phyloP scores from a whole-genome alignment of 345 rosid species.

The Heritiera littoralis region DNA sequence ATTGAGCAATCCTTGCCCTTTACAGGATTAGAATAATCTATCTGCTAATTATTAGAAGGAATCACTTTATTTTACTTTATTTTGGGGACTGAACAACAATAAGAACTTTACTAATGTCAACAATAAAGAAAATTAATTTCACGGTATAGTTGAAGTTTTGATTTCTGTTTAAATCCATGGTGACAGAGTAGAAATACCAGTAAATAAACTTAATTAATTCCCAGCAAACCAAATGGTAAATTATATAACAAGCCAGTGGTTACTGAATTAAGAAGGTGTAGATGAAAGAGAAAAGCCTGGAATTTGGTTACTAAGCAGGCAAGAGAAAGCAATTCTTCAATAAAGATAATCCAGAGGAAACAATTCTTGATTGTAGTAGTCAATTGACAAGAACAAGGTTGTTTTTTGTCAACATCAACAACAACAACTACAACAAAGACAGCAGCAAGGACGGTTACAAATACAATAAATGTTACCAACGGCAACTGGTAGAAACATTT shows the following conservation, averaged over 20 bases:
- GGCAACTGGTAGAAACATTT: neutral
- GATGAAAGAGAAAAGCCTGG: neutral
- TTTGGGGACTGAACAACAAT: neutral
- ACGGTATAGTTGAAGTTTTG: neutral
- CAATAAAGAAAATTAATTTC: neutral
- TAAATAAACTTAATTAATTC: neutral
- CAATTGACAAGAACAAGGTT: conserved; percentile 1
- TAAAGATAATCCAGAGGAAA: neutral
- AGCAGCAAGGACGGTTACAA: neutral
- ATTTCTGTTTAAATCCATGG: neutral
- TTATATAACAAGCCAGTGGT: neutral
- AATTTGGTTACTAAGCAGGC: neutral
- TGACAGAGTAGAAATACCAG: neutral
- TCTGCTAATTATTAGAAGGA: neutral
- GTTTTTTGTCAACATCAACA: neutral
- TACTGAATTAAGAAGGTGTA: neutral
- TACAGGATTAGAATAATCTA: neutral
- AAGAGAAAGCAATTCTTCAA: conserved; percentile 9
- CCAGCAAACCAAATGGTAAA: neutral
- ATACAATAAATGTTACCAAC: neutral
- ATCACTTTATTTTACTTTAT: neutral
- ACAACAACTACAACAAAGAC: neutral
- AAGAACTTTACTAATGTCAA: neutral
- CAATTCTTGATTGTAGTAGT: neutral
- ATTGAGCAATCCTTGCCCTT: neutral